Evolutionary conservation across 352 stramenopile species (phyloP).

Genomic region (Blastocystis sp.): DNA sequence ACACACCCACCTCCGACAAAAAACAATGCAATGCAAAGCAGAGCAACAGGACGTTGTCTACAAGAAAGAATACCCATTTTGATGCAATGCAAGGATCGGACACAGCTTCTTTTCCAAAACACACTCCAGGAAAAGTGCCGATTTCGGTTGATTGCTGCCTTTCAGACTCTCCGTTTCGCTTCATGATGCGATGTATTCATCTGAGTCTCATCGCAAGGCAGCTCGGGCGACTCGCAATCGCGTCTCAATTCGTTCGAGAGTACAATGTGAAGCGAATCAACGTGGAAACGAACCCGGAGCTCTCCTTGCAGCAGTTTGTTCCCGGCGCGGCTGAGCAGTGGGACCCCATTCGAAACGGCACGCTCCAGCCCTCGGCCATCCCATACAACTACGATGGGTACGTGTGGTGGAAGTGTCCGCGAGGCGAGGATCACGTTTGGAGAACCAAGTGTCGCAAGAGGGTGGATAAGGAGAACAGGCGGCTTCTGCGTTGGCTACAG

Average conservation of each 20-base stretch:
- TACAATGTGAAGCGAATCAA: conserved; percentile 31
- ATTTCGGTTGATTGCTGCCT: neutral
- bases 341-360: conserved; percentile 15
- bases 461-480: conserved; percentile 24
- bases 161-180: neutral
- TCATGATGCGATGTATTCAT: neutral
- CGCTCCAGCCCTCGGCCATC: conserved; percentile 1
- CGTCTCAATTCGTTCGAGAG: neutral
- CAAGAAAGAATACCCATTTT: neutral
- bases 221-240: neutral
- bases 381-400: conserved; percentile 50
- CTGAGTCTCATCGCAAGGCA: neutral
- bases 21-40: neutral
- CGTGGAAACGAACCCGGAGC: conserved; percentile 13
- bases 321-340: neutral
- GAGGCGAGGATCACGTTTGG: conserved; percentile 61
- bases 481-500: neutral
- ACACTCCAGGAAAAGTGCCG: neutral
- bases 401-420: conserved; percentile 65
- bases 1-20: neutral
- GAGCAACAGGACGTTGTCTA: neutral
- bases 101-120: neutral
- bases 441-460: neutral
- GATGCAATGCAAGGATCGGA: neutral
- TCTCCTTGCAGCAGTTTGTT: conserved; percentile 4